These are phyloP conservation scores for Corylus americana DNA, from an alignment of 306 rosid genomes.

Conservation along the genomic window DNA sequence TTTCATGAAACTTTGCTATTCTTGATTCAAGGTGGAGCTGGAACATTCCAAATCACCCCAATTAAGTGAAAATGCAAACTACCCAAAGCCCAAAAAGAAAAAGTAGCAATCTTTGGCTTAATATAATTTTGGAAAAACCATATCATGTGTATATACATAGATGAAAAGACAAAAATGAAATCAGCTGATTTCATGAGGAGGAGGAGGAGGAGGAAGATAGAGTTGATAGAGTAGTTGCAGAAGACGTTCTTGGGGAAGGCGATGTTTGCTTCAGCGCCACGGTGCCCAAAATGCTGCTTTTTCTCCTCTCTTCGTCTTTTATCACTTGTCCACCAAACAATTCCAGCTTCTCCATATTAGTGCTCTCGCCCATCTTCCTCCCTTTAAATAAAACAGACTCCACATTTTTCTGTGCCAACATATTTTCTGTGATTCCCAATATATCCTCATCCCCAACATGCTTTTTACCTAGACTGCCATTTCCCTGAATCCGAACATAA, in stretches of 20 bases:
- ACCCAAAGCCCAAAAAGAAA: too few species aligned
- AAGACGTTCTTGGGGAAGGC: constrained; percentile 83
- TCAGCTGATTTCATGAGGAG: background rate
- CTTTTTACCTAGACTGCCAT: constrained; percentile 35
- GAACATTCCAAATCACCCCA: too few species aligned
- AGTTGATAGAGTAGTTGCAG: constrained; percentile 76
- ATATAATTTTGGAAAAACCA: too few species aligned
- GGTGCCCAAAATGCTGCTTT: constrained; percentile 58
- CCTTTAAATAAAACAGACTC: constrained; percentile 76
- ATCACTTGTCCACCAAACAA: constrained; percentile 61
- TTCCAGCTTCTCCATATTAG: constrained; percentile 71
- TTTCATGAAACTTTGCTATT: too few species aligned
- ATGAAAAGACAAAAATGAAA: background rate
- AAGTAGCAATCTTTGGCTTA: too few species aligned
- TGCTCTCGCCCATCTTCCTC: constrained; percentile 59
- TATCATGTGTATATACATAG: background rate
- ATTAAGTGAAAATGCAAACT: too few species aligned
- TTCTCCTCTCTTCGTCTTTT: constrained; percentile 77
- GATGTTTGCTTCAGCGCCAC: constrained; percentile 70
- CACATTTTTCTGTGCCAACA: constrained; percentile 73
- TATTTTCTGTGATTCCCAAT: constrained; percentile 47
- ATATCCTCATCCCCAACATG: constrained; percentile 35
- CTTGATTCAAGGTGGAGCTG: too few species aligned
- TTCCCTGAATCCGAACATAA: constrained; percentile 82
- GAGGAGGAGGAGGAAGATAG: constrained; percentile 44